Conservation (phyloP, 495 filamentous ascomycete genomes). For the Podospora comata region DNA sequence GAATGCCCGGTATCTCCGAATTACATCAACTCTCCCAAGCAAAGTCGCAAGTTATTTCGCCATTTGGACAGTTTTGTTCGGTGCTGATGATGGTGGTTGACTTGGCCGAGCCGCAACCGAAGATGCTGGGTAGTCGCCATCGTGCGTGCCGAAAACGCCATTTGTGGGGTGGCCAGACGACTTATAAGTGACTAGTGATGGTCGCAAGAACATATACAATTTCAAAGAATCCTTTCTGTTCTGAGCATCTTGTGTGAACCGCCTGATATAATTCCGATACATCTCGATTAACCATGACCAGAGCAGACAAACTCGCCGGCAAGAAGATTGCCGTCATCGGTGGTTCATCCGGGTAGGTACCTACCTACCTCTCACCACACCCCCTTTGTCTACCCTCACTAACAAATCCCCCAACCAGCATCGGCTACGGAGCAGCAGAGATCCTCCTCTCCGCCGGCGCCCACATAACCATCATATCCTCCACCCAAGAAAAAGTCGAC, state of each 20-base stretch:
- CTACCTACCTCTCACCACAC: background rate
- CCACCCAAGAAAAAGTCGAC: conserved; percentile 36
- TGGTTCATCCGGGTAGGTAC: conserved; percentile 39
- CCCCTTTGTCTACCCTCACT: background rate
- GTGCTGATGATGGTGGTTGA: background rate
- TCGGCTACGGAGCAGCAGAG: conserved; percentile 51
- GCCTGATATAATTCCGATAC: background rate
- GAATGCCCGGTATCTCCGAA: background rate
- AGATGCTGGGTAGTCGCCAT: conserved; percentile 9
- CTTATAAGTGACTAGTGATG: background rate
- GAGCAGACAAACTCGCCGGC: conserved; percentile 32
- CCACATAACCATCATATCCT: conserved; percentile 49
- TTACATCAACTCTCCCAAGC: background rate
- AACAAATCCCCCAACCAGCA: conserved; percentile 25
- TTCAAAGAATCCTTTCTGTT: background rate
- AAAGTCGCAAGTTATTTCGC: background rate
- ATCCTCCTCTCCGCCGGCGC: conserved; percentile 46
- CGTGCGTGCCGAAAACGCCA: conserved; percentile 12
- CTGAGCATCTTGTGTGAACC: no score
- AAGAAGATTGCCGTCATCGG: conserved; percentile 40
- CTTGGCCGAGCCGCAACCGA: background rate
- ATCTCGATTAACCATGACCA: conserved; percentile 18
- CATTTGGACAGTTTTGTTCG: background rate
- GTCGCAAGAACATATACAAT: background rate
- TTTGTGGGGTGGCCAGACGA: background rate